Conservation (phyloP, 305 asterid genomes). For the Striga hermonthica region DNA sequence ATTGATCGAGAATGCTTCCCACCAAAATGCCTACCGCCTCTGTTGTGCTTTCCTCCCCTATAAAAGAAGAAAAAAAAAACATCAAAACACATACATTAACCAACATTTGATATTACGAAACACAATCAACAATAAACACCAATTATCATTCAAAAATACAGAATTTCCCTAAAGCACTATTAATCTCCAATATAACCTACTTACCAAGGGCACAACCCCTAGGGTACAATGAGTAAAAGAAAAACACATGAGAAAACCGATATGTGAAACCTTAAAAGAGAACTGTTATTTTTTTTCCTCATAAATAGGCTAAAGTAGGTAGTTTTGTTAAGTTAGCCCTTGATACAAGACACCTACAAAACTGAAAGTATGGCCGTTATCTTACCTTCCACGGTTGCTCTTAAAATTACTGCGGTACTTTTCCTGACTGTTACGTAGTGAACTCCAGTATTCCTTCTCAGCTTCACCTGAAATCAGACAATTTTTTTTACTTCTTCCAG, state of each 20-base stretch:
- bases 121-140: not conserved
- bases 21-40: constrained; percentile 54
- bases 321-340: not conserved
- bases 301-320: not conserved
- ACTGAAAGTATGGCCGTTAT: not conserved
- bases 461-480: constrained; percentile 64
- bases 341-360: not conserved
- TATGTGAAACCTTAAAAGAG: not conserved
- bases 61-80: constrained; percentile 2
- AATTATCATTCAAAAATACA: not conserved
- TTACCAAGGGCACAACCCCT: too few relatives aligned
- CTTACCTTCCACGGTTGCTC: constrained; percentile 74
- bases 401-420: constrained; percentile 55
- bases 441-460: constrained; percentile 87
- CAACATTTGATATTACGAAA: too few relatives aligned
- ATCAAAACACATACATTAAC: too few relatives aligned
- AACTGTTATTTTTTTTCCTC: not conserved
- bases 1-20: constrained; percentile 75
- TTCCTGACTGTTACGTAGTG: constrained; percentile 60
- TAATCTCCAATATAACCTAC: too few relatives aligned
- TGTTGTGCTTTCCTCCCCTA: constrained; percentile 78
- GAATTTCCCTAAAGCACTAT: too few relatives aligned
- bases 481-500: too few relatives aligned
- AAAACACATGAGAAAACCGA: not conserved
- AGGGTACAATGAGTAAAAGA: not conserved